Evolutionary conservation across 176 grass and related monocot genomes (phyloP).

Genomic region (Pharus latifolius): DNA sequence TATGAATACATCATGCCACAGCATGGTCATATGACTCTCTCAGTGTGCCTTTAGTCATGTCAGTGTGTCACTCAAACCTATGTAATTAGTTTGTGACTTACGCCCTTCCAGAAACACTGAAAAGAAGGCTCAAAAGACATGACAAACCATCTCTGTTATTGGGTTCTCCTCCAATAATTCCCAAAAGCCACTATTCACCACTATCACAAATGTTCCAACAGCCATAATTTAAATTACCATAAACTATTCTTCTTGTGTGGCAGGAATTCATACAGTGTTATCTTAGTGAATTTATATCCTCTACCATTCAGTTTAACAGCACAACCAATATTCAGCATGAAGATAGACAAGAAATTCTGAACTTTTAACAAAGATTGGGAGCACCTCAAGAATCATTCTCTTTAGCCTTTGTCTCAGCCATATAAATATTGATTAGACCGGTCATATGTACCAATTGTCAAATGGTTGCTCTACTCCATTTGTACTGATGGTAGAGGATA

Average conservation of each 20-base stretch:
- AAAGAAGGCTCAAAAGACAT: slow-evolving; percentile 31
- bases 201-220: slow-evolving; percentile 2
- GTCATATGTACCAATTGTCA: background rate
- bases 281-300: slow-evolving; percentile 10
- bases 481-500: background rate
- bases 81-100: background rate
- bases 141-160: slow-evolving; percentile 26
- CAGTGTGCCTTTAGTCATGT: slow-evolving; percentile 11
- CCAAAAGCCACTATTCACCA: slow-evolving; percentile 25
- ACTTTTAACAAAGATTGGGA: background rate
- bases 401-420: background rate
- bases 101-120: slow-evolving; percentile 35
- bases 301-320: no score
- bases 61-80: slow-evolving; percentile 13
- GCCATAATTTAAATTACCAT: slow-evolving; percentile 10
- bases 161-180: slow-evolving; percentile 30
- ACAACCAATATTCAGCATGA: background rate
- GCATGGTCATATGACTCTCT: slow-evolving; percentile 10
- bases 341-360: background rate
- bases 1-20: slow-evolving; percentile 6
- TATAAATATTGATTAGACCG: background rate
- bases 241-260: slow-evolving; percentile 1
- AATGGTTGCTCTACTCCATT: background rate
- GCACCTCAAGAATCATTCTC: background rate
- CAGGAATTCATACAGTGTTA: background rate